These are phyloP conservation scores for Tubosaeta sp. DNA, from an alignment of 768 basidiomycete genomes.

Conservation along the genomic window DNA sequence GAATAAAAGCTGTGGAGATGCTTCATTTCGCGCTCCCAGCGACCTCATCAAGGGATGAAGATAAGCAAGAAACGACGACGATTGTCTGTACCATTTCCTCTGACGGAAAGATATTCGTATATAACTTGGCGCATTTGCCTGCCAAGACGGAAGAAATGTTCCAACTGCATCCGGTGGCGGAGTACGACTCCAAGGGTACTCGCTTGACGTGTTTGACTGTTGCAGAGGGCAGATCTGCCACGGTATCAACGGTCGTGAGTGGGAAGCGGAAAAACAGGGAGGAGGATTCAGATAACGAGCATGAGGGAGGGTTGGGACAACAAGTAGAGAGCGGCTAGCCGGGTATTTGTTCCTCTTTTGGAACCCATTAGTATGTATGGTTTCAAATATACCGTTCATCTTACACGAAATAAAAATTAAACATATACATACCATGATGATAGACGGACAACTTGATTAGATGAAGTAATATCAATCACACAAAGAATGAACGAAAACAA, in stretches of 20 bases:
- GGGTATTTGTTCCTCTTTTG: background rate
- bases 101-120: slow-evolving; percentile 80
- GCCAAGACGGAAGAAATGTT: slow-evolving; percentile 14
- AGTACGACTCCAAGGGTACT: slow-evolving; percentile 82
- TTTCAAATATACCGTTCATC: no score
- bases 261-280: slow-evolving; percentile 37
- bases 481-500: no score
- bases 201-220: slow-evolving; percentile 72
- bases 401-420: no score
- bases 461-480: no score
- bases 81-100: slow-evolving; percentile 79
- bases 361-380: background rate
- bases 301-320: slow-evolving; percentile 28
- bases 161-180: slow-evolving; percentile 52
- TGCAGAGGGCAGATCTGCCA: slow-evolving; percentile 45
- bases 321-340: slow-evolving; percentile 21
- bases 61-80: slow-evolving; percentile 44
- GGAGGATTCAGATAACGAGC: slow-evolving; percentile 30
- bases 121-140: slow-evolving; percentile 58
- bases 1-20: slow-evolving; percentile 78
- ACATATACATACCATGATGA: no score
- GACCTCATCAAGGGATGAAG: slow-evolving; percentile 8
- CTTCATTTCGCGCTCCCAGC: slow-evolving; percentile 56
- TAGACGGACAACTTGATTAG: no score
- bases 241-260: slow-evolving; percentile 12